Base-by-base conservation (phyloP, 495 filamentous ascomycete species). In the Lepidopterella palustris region DNA sequence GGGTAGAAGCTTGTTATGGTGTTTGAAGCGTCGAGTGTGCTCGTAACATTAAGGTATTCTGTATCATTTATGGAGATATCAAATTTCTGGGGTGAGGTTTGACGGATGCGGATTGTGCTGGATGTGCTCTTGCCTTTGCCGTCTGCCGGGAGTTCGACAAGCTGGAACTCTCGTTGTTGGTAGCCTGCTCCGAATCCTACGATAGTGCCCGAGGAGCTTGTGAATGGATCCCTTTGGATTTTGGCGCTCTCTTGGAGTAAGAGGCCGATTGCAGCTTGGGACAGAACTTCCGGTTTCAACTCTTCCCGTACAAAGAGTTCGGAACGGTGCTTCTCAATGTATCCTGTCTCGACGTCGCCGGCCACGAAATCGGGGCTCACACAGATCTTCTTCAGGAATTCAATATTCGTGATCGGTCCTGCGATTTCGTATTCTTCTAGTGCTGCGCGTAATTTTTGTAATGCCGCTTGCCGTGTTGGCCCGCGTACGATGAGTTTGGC, bases 401-500 rank as follows among this genome's bases (percentile, higher is more conserved):
- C 95, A 45, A 99, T 92, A 69, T 99, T 99, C 5, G 93, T 98
- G 67, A 87, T 85, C 15, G 92, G 82, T 1, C 93, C 93, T 1
- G 90, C 95, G 8, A 99, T 81, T 72, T 98, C 90, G 69, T 97
- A 98, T 53, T 91, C 81, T 58, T 89, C 87, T 25, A 97, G 73
- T 1, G 92, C 92, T n/a, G 82, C 73, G 32, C 84, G 82, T 27
- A 97, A 76, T 67, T 89, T 96, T 60, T 87, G 83, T 55, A 97
- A 83, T 18, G 93, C 90, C 20, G 87, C 86, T 70, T 88, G 82
- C 27, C 93, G 81, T 55, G 85, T 84, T 42, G 78, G 79, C 18
- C 88, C 95, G 25, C 84, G 80, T n/a, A 97, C 91, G 61, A 99
- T 97, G 55, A 99, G 79, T 71, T 99, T 99, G 42, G 95, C 87